Percentiles rank a stretch among this genome's conserved stretches.
These are phyloP conservation scores for Exophiala spinifera DNA, from an alignment of 2,329 filamentous ascomycete genomes.

Conservation along the genomic window DNA sequence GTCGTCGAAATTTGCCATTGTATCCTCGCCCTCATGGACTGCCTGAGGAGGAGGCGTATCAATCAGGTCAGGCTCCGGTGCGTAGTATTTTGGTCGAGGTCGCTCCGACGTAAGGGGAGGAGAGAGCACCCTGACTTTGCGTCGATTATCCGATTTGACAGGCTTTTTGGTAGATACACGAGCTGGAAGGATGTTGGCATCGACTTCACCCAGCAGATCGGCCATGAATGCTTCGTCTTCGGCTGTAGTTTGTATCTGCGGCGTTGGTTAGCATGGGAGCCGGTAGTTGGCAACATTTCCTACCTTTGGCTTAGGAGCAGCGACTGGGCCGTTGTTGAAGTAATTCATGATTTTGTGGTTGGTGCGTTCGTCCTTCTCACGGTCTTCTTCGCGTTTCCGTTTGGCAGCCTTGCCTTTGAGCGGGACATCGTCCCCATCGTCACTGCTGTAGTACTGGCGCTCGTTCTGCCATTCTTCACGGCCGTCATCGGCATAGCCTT, in stretches of 20 bases:
- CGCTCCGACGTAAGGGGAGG: constrained; percentile 61
- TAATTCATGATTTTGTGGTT: constrained; percentile 93
- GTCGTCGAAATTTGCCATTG: constrained; percentile 59
- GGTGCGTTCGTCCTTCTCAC: constrained; percentile 78
- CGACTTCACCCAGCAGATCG: constrained; percentile 80
- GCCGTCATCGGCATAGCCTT: constrained; percentile 94
- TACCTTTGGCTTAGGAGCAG: constrained; percentile 77
- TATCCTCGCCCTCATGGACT: constrained; percentile 54
- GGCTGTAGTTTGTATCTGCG: constrained; percentile 59
- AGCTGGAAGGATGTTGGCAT: constrained; percentile 66
- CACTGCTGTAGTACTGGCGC: constrained; percentile 61
- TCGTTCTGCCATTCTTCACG: constrained; percentile 88
- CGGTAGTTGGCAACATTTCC: not conserved
- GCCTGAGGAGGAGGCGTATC: constrained; percentile 40
- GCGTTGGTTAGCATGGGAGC: not conserved
- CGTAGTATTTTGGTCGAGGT: constrained; percentile 26
- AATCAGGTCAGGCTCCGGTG: constrained; percentile 44
- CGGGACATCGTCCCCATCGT: constrained; percentile 69
- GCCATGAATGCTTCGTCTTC: constrained; percentile 87
- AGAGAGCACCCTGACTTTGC: constrained; percentile 76
- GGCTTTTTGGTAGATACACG: constrained; percentile 58
- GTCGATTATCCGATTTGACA: constrained; percentile 70
- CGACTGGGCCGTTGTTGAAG: constrained; percentile 73
- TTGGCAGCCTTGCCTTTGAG: constrained; percentile 66
- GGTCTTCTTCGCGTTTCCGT: constrained; percentile 81